Evolutionary conservation across 1,284 basidiomycete species (phyloP), one percentile per base, ranked within the genome.

Genomic region (Porogramme epimiltina): DNA sequence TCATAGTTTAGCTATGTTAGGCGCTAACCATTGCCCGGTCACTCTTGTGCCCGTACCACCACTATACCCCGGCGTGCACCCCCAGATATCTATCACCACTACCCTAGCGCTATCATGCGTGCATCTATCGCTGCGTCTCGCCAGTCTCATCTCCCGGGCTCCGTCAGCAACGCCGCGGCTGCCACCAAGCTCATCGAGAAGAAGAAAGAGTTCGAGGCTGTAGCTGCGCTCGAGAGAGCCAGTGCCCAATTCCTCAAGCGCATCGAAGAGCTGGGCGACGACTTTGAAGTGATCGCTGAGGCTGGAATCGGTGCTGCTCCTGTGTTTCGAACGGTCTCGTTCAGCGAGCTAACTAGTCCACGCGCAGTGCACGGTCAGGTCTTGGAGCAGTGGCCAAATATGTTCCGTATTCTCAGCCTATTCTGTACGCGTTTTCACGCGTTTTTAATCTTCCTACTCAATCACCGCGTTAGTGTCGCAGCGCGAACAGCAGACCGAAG

Each of bases 191-290:
- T 89, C 31, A 51, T 75, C 1, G 88, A 91, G 63, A 91, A 90
- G 73, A 90, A 88, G 73, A 90, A 88, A 63, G 88, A 91, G 66
- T 81, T 75, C 47, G 87, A 89, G 50, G 86, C 85, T 0, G 84
- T 89, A n/a, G 76, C 80, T 19, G 87, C 87, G 3, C 73, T 91
- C 11, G 85, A 89, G 60, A 75, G 74, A 47, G 80, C 85, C 1
- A 85, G 81, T 47, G 67, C 76, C 13, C 69, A 84, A 36, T 88
- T 86, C 63, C 72, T 87, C 15, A 79, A 82, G 63, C 79, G 87
- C 10, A 80, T 91, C 37, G 83, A 86, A 58, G 81, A 76, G 6
- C 70, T 91, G 4, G 82, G 79, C 26, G 81, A 86, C 25, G 87
- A 91, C 63, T 87, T 83, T 60, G 79, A 88, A 53, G 74, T 82